Base-by-base conservation (phyloP, 2,329 filamentous ascomycete genomes). In the Magnaporthiopsis rhizophila region DNA sequence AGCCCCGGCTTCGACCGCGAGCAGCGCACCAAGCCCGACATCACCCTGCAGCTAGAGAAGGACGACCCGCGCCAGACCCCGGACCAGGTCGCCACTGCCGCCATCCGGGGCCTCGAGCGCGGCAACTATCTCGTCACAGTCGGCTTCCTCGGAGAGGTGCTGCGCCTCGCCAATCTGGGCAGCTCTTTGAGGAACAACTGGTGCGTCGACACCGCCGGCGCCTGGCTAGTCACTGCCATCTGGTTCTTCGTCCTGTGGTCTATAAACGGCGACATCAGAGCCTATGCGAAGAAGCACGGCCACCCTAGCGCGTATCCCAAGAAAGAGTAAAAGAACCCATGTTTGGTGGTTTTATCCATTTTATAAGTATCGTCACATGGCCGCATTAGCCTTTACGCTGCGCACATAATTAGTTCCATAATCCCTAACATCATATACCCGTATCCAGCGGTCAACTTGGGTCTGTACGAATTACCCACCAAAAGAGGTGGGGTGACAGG, bases 111-210 rank as follows among this genome's bases (percentile, higher is more conserved):
- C 0, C 77, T 99, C 59, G 92, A 98, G 75, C 86, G 78, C 50
- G 95, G 94, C 0, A 81, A 95, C 30, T 94, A 91, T 74, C 82
- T 91, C 71, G 84, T 97, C 59, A 89, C 91, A 0, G 90, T 92
- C 13, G 89, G 86, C 66, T 86, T 88, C 67, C 73, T 97, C 60
- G 91, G 89, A 1, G 76, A 84, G 64, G 71, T 91, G 65, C 89
- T 97, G 86, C 86, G 89, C 69, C 88, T 83, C 72, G 78, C 79
- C 32, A 72, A 77, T 24, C 73, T 87, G 70, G 85, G 86, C 21
- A 83, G 84, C 3, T 80, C 80, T 21, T 76, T 79, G 62, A 79
- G 86, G 68, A 86, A 87, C 66, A 87, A 80, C 69, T 84, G 80
- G 80, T 18, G 89, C 21, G 60, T 85, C 58, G 88, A 90, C 72